These are phyloP conservation scores for Lagenaria siceraria DNA, from an alignment of 306 rosid species.

Conservation along the genomic window DNA sequence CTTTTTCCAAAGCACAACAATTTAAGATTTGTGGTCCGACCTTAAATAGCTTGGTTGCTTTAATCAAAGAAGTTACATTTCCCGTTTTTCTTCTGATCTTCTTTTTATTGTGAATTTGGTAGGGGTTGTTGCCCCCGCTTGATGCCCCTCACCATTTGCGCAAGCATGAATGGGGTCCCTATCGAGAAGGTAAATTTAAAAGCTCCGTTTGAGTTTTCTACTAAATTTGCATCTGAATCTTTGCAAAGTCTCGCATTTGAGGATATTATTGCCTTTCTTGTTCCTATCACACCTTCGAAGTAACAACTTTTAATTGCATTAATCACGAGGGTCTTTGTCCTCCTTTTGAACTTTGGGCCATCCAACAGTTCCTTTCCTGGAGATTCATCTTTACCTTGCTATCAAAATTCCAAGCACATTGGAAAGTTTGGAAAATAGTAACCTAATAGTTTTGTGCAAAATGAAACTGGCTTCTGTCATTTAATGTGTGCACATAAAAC, in stretches of 20 bases:
- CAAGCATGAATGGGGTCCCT: constrained; percentile 84
- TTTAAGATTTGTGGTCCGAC: constrained; percentile 70
- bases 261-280: neutral
- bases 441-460: neutral
- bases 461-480: neutral
- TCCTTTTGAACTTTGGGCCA: neutral
- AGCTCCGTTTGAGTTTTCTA: neutral
- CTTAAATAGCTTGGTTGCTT: constrained; percentile 8
- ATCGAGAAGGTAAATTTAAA: constrained; percentile 57
- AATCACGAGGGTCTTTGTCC: neutral
- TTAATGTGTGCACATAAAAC: neutral
- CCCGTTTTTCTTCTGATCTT: neutral
- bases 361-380: neutral
- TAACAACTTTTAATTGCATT: neutral
- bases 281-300: neutral
- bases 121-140: constrained; percentile 96
- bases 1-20: constrained; percentile 80
- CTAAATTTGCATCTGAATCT: neutral
- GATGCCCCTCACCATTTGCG: constrained; percentile 98
- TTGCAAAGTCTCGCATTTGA: neutral
- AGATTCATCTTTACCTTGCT: neutral
- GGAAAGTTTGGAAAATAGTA: neutral
- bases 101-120: constrained; percentile 13
- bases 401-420: neutral
- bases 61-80: constrained; percentile 2